These are phyloP conservation scores for Sphaerosporella brunnea DNA, from an alignment of 495 filamentous ascomycete genomes.

Conservation along the genomic window DNA sequence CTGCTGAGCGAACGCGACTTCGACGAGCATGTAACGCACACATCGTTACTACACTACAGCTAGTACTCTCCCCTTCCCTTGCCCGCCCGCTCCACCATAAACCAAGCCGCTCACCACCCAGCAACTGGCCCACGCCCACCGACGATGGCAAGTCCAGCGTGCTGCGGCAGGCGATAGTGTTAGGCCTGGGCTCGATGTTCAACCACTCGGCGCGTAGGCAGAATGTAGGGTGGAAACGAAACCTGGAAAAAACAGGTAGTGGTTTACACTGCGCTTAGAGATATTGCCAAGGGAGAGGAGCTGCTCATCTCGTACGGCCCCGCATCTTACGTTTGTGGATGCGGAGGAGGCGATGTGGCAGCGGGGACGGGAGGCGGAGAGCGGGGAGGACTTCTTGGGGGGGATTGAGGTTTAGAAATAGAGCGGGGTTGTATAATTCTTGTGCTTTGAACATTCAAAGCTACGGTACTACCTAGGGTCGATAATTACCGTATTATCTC, in stretches of 20 bases:
- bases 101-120: background rate
- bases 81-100: background rate
- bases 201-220: conserved; percentile 36
- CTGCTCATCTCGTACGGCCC: conserved; percentile 41
- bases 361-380: conserved; percentile 13
- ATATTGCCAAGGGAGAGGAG: conserved; percentile 37
- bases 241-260: conserved; percentile 31
- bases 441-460: too few relatives aligned
- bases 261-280: conserved; percentile 33
- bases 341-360: conserved; percentile 16
- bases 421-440: too few relatives aligned
- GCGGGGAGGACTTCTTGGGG: too few relatives aligned
- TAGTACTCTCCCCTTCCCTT: conserved; percentile 29
- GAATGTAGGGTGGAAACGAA: conserved; percentile 38
- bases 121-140: conserved; percentile 4
- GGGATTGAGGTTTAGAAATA: too few relatives aligned
- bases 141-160: conserved; percentile 26
- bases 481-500: too few relatives aligned
- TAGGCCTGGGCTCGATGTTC: conserved; percentile 41
- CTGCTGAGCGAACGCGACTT: conserved; percentile 33
- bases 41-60: conserved; percentile 38
- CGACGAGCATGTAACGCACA: conserved; percentile 32
- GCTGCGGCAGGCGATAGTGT: conserved; percentile 34
- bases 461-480: too few relatives aligned
- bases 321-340: conserved; percentile 36